A percentile compares a stretch with the other conserved stretches of the same genome.
These are phyloP conservation scores for Trichophyton simii DNA, from an alignment of 2,329 filamentous ascomycete species.

Conservation along the genomic window DNA sequence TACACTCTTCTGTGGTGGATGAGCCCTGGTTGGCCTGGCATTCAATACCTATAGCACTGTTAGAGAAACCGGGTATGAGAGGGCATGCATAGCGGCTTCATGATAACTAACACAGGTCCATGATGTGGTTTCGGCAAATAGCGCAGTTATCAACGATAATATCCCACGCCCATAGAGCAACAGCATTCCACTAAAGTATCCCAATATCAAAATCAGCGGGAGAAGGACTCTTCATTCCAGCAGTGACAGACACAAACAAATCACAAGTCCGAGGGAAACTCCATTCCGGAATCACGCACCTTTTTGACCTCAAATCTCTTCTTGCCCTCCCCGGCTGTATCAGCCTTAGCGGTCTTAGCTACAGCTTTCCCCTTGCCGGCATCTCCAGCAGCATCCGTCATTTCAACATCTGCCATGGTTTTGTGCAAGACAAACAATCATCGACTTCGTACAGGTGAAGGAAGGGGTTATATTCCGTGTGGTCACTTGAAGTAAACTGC, in stretches of 20 bases:
- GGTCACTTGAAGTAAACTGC: background rate
- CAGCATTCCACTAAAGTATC: slow-evolving; percentile 74
- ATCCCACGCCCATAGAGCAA: slow-evolving; percentile 97
- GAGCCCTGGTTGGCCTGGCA: slow-evolving; percentile 98
- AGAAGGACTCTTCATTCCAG: background rate
- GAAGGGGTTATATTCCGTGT: background rate
- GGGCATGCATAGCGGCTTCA: background rate
- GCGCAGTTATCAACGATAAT: slow-evolving; percentile 99
- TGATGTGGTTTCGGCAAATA: slow-evolving; percentile 98
- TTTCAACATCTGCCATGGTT: slow-evolving; percentile 89
- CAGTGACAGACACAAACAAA: background rate
- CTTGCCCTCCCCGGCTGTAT: slow-evolving; percentile 53
- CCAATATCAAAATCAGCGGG: background rate
- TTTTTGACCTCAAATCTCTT: slow-evolving; percentile 99
- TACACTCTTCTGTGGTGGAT: slow-evolving; percentile 94
- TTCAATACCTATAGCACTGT: slow-evolving; percentile 58
- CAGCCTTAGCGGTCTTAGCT: slow-evolving; percentile 46
- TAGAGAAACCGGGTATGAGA: background rate
- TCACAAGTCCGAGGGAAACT: background rate
- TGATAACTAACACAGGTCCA: slow-evolving; percentile 71
- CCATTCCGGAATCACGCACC: slow-evolving; percentile 38
- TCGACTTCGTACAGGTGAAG: background rate
- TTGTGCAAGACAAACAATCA: slow-evolving; percentile 8
- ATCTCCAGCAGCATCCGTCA: slow-evolving; percentile 66
- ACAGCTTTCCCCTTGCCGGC: slow-evolving; percentile 42